Percentiles rank a stretch among this genome's conserved stretches.
Conservation (phyloP, 2,329 filamentous ascomycete species). For the Phaeosphaeriaceae sp. region DNA sequence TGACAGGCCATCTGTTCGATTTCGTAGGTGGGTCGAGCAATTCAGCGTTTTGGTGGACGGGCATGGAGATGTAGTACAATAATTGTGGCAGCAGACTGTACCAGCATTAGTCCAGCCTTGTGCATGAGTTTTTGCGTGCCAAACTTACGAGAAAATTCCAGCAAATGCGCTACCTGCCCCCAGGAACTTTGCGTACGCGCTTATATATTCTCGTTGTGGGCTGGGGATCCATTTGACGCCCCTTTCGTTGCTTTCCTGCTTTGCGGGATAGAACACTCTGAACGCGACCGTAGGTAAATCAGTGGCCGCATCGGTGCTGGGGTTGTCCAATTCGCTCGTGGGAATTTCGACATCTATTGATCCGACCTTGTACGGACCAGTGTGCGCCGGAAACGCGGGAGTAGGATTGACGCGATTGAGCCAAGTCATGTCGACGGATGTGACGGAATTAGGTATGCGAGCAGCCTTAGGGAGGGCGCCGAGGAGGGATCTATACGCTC, state of each 20-base stretch:
- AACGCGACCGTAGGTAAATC: constrained; percentile 76
- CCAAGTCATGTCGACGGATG: constrained; percentile 46
- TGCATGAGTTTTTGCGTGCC: no score
- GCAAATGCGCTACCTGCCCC: constrained; percentile 65
- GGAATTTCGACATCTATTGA: constrained; percentile 83
- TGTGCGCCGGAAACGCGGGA: constrained; percentile 76
- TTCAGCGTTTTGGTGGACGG: constrained; percentile 73
- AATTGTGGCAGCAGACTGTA: constrained; percentile 71
- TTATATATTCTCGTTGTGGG: constrained; percentile 76
- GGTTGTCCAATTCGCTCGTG: constrained; percentile 57
- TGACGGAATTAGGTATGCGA: constrained; percentile 12
- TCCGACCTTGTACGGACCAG: constrained; percentile 79
- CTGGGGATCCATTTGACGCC: constrained; percentile 78
- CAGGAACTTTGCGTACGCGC: constrained; percentile 78
- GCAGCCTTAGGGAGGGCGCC: constrained; percentile 20
- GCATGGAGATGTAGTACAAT: constrained; percentile 75
- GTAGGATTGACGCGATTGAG: constrained; percentile 66
- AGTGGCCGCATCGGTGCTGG: constrained; percentile 58
- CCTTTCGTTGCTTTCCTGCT: constrained; percentile 53
- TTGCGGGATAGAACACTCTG: constrained; percentile 77
- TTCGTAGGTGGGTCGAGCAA: constrained; percentile 59
- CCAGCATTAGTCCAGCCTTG: constrained; percentile 1
- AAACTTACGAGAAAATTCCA: constrained; percentile 47
- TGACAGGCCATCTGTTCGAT: constrained; percentile 74
- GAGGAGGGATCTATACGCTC: constrained; percentile 25